Percentiles rank a stretch among this genome's conserved stretches.
Evolutionary conservation across 306 rosid genomes (phyloP).

Genomic region (Senna tora): DNA sequence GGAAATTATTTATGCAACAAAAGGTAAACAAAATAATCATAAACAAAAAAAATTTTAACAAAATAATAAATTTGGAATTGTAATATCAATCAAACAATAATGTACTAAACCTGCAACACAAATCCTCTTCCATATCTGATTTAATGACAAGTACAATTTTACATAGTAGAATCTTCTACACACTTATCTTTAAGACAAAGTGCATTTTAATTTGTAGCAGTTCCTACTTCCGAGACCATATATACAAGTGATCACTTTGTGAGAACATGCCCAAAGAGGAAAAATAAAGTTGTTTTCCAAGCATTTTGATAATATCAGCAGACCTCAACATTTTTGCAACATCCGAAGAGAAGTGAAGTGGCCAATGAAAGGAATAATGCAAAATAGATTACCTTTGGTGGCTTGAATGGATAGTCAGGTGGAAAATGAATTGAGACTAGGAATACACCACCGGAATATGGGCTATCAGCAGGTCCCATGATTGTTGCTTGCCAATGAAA

Average conservation of each 20-base stretch:
- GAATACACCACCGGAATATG: conserved; percentile 82
- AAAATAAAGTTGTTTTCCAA: neutral
- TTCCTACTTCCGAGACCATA: neutral
- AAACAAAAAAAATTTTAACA: neutral
- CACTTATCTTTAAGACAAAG: neutral
- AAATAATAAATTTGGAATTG: neutral
- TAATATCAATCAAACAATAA: neutral
- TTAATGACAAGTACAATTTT: neutral
- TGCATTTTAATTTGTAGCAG: neutral
- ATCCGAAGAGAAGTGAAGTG: neutral
- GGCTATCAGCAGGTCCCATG: conserved; percentile 91
- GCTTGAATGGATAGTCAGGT: conserved; percentile 93
- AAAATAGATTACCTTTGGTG: conserved; percentile 66
- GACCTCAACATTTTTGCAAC: conserved; percentile 6
- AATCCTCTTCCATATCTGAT: neutral
- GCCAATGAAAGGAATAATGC: neutral
- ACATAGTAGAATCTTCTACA: neutral
- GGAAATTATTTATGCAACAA: neutral
- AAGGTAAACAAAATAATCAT: neutral
- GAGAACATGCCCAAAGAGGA: neutral
- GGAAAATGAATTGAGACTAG: conserved; percentile 84
- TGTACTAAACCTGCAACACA: neutral
- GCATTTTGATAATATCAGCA: conserved; percentile 5
- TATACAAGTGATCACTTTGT: neutral
- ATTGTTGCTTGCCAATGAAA: conserved; percentile 95